Base-by-base conservation (phyloP, 1,284 basidiomycete species). In the Irpex lacteus region DNA sequence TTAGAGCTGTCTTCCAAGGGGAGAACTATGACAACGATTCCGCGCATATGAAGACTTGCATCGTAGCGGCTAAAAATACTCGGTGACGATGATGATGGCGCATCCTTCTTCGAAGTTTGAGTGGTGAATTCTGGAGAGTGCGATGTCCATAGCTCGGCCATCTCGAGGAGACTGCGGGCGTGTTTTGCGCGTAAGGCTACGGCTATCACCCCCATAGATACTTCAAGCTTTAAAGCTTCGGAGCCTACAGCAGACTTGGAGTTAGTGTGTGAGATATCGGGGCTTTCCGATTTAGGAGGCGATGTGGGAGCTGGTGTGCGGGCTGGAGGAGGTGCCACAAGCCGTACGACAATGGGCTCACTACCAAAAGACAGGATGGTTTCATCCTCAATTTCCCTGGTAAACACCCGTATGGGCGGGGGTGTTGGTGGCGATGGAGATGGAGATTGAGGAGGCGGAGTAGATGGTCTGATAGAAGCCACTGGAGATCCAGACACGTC, bases 281-380 rank as follows among this genome's bases (percentile, higher is more conserved):
- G 55, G 7, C 15, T 38, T n/a, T 38, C 34, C 8, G 56, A 9
- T 26, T 54, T 49, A 18, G 18, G n/a, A 40, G 34, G 9, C 8
- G 18, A 21, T 52, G n/a, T 6, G 19, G 19, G 36, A 32, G 15
- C 44, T 11, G 52, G 15, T 55, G 18, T 50, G 54, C 36, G 44
- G 5, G 56, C 59, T 21, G 68, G 63, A 8, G 70, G 70, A 57
- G 84, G 82, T 0, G 84, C 89, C n/a, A 77, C 77, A 15, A 90
- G 70, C 60, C 78, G 79, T 59, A 91, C 67, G 4, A 81, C 70
- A 57, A 91, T 78, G 13, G 90, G 83, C 21, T 85, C 82, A 40
- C 80, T 72, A 36, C 85, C 84, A 59, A 91, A 79, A 1, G 86
- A 87, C 26, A 90, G 61, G 21, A 92, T 68, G 2, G 75, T 74